A percentile compares a stretch with the other conserved stretches of the same genome.
phyloP scores from a whole-genome alignment of 108 stramenopile genomes.

The Fistulifera pelliculosa region DNA sequence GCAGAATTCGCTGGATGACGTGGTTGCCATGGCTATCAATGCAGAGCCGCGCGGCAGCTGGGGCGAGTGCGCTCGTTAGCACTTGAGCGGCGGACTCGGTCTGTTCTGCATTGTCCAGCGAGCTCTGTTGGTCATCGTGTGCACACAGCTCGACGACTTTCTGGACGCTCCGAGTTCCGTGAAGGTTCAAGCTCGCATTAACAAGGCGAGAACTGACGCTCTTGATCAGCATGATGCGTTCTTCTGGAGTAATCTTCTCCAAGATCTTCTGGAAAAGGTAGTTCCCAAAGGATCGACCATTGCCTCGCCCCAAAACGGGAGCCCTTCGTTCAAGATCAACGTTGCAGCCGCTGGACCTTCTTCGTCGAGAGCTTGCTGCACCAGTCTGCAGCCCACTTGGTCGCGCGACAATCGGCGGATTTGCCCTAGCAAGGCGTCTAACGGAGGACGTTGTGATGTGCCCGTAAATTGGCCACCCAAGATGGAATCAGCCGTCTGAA shows the following conservation, averaged over 20 bases:
- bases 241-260: constrained; percentile 80
- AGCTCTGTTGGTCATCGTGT: constrained; percentile 42
- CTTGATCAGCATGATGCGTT: constrained; percentile 77
- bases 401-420: constrained; percentile 82
- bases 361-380: constrained; percentile 93
- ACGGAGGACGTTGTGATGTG: constrained; percentile 67
- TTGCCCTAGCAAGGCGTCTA: constrained; percentile 71
- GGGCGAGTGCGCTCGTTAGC: constrained; percentile 69
- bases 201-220: constrained; percentile 83
- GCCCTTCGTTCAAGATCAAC: constrained; percentile 88
- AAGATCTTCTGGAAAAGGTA: constrained; percentile 97
- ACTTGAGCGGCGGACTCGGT: constrained; percentile 69
- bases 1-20: constrained; percentile 90
- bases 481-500: constrained; percentile 10
- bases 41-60: constrained; percentile 89
- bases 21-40: constrained; percentile 98
- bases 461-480: constrained; percentile 49
- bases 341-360: constrained; percentile 86
- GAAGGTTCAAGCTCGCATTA: constrained; percentile 90
- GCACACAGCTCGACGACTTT: constrained; percentile 94
- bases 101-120: constrained; percentile 9
- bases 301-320: constrained; percentile 87
- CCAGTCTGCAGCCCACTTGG: constrained; percentile 92
- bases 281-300: constrained; percentile 98
- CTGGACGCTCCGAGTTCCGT: constrained; percentile 95